Percentiles rank a stretch among this genome's conserved stretches.
These are phyloP conservation scores for Lasiosphaeris hirsuta DNA, from an alignment of 495 filamentous ascomycete genomes.

Conservation along the genomic window DNA sequence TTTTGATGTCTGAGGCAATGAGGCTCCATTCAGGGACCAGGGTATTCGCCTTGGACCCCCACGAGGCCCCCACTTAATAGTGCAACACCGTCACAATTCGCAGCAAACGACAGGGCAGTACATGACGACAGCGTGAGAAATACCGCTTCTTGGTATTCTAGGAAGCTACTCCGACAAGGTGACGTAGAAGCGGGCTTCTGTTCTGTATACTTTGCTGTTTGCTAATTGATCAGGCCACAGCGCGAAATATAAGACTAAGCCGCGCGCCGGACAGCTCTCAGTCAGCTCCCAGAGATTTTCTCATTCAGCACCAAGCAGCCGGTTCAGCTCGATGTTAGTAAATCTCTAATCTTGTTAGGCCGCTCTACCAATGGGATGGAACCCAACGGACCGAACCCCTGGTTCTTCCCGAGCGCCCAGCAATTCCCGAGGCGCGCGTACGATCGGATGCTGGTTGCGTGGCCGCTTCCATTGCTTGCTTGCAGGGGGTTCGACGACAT, in stretches of 20 bases:
- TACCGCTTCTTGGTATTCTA: conserved; percentile 12
- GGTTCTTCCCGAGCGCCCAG: neutral
- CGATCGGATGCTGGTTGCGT: neutral
- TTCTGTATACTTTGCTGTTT: no score
- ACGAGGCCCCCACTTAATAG: conserved; percentile 25
- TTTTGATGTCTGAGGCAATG: conserved; percentile 35
- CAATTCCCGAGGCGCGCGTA: conserved; percentile 1
- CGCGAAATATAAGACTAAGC: no score
- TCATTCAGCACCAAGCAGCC: no score
- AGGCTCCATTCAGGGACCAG: conserved; percentile 23
- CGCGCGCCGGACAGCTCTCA: no score
- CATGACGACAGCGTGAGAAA: conserved; percentile 27
- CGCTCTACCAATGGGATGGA: conserved; percentile 8
- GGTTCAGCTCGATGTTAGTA: no score
- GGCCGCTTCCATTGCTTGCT: neutral
- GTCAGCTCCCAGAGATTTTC: no score
- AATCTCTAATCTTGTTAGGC: no score
- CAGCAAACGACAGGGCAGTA: conserved; percentile 3
- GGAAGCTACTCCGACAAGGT: no score
- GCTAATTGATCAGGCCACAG: no score
- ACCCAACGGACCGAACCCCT: conserved; percentile 14
- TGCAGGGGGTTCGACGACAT: no score
- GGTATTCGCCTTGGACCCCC: conserved; percentile 9
- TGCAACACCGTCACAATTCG: conserved; percentile 17
- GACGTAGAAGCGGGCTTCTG: no score